A percentile compares a stretch with the other conserved stretches of the same genome.
Conservation (phyloP, 2,329 filamentous ascomycete species). For the Colletotrichum navitas region DNA sequence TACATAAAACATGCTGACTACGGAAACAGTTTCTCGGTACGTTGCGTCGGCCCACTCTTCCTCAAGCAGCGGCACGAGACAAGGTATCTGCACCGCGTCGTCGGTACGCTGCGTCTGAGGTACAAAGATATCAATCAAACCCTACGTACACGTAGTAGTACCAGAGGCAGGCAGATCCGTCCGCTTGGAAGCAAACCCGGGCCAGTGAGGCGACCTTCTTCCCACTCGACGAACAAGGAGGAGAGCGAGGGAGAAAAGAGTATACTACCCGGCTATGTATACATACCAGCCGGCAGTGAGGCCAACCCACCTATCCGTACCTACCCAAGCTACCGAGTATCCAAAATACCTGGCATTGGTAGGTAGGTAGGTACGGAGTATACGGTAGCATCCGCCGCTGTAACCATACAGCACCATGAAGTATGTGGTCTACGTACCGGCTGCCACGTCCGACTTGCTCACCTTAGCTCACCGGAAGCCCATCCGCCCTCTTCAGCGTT, state of each 20-base stretch:
- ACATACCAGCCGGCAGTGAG: slow-evolving; percentile 3
- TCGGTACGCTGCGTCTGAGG: slow-evolving; percentile 32
- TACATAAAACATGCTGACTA: background rate
- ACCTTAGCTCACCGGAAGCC: slow-evolving; percentile 41
- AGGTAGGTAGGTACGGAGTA: background rate
- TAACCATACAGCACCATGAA: background rate
- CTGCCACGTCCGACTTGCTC: background rate
- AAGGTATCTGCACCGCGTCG: slow-evolving; percentile 31
- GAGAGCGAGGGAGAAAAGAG: slow-evolving; percentile 14
- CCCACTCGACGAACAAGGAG: background rate
- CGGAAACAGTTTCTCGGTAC: slow-evolving; percentile 11
- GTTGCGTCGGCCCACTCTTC: slow-evolving; percentile 24
- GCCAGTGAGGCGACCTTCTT: background rate
- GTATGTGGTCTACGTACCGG: slow-evolving; percentile 12
- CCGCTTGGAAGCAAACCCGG: slow-evolving; percentile 10
- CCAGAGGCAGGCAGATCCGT: background rate
- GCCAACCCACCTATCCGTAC: too few relatives aligned
- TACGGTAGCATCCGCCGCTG: background rate
- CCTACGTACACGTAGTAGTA: background rate
- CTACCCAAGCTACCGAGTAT: background rate
- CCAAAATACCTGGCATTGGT: too few relatives aligned
- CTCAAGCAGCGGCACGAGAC: slow-evolving; percentile 8
- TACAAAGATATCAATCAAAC: background rate
- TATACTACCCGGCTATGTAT: background rate
- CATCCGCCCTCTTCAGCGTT: slow-evolving; percentile 26